A percentile compares a stretch with the other conserved stretches of the same genome.
Conservation (phyloP, 164 flowering plant genomes). For the Magnolia kwangsiensis region DNA sequence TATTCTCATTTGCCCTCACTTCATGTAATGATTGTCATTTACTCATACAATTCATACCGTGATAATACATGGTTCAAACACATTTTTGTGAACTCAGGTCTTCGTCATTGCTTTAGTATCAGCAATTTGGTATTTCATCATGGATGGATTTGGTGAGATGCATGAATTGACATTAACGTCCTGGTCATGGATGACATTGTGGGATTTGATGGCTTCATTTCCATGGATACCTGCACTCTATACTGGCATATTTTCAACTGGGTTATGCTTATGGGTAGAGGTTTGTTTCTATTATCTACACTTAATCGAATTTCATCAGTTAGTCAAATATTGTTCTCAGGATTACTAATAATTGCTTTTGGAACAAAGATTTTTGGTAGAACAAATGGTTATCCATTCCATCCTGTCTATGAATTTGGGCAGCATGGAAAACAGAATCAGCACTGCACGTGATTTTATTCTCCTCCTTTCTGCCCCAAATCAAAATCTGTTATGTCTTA, state of each 20-base stretch:
- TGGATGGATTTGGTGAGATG: constrained; percentile 32
- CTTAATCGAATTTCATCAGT: neutral
- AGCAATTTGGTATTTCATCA: constrained; percentile 50
- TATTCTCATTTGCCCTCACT: neutral
- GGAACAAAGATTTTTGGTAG: neutral
- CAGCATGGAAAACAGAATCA: neutral
- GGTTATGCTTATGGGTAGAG: constrained; percentile 83
- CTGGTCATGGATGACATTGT: constrained; percentile 44
- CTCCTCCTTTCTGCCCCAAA: neutral
- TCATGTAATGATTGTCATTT: neutral
- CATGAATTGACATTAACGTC: constrained; percentile 33
- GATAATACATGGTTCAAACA: constrained; percentile 2
- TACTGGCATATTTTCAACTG: constrained; percentile 76
- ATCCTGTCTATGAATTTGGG: neutral
- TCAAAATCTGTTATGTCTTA: neutral
- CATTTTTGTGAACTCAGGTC: constrained; percentile 34
- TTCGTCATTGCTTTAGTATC: constrained; percentile 60
- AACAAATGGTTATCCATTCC: neutral
- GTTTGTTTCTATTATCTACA: constrained; percentile 27
- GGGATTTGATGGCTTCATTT: constrained; percentile 47
- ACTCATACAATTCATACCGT: neutral
- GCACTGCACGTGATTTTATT: neutral
- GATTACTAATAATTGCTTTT: neutral
- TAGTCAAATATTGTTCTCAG: neutral
- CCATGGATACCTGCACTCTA: constrained; percentile 92